Evolutionary conservation across 306 rosid species (phyloP).

Genomic region (Acmispon strigosus): DNA sequence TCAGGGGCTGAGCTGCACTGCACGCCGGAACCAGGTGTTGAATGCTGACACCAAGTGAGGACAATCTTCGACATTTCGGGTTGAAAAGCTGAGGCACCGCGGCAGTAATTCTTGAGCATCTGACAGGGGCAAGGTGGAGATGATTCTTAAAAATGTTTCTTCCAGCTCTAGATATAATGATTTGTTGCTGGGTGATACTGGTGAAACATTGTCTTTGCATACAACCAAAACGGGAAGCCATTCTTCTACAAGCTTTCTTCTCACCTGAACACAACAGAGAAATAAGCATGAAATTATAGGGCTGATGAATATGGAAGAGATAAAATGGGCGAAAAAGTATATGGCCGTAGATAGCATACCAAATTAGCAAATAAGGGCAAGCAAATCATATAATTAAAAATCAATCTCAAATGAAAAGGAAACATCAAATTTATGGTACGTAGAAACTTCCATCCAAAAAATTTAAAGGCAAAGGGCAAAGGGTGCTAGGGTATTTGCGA

Average conservation of each 20-base stretch:
- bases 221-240: conserved; percentile 91
- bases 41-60: conserved; percentile 79
- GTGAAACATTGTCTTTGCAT: conserved; percentile 77
- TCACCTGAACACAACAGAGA: conserved; percentile 45
- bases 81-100: conserved; percentile 82
- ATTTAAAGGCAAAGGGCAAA: not conserved
- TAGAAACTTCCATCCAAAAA: not conserved
- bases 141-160: conserved; percentile 70
- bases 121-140: conserved; percentile 82
- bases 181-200: conserved; percentile 60
- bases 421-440: not conserved
- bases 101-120: conserved; percentile 86
- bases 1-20: conserved; percentile 46
- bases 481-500: not conserved
- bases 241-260: conserved; percentile 77
- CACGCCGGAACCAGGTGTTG: conserved; percentile 95
- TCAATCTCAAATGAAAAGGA: not conserved
- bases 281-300: not conserved
- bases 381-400: not conserved
- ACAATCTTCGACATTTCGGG: conserved; percentile 80
- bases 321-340: not conserved
- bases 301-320: not conserved
- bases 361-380: not conserved
- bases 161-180: conserved; percentile 64
- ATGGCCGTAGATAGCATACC: not conserved